Conservation (phyloP, 257 asterid species). For the Ehretia macrophylla region DNA sequence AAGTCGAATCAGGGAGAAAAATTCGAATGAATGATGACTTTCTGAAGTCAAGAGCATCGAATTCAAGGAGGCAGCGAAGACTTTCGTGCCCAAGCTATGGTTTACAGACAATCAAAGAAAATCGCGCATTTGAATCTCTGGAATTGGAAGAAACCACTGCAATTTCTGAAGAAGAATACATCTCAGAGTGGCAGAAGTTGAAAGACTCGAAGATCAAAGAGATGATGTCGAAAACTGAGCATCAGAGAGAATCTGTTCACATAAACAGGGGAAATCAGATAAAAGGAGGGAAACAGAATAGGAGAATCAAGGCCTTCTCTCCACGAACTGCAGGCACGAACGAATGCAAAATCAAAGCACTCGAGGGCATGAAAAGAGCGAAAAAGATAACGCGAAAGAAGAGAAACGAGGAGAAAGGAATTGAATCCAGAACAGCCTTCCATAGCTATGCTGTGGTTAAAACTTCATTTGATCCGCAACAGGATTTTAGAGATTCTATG, state of each 20-base stretch:
- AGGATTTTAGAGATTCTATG: constrained; percentile 86
- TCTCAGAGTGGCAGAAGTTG: too few relatives aligned
- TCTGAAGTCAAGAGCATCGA: constrained; percentile 5
- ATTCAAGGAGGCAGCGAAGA: constrained; percentile 13
- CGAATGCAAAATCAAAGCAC: constrained; percentile 62
- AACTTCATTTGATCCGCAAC: constrained; percentile 53
- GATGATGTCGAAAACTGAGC: constrained; percentile 17
- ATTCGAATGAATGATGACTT: constrained; percentile 11
- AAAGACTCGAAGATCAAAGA: constrained; percentile 18
- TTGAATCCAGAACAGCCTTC: constrained; percentile 26
- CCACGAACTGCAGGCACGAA: constrained; percentile 39
- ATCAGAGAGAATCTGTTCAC: constrained; percentile 23
- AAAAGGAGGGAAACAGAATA: constrained; percentile 30
- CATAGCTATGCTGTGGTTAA: constrained; percentile 66
- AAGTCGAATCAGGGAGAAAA: constrained; percentile 22
- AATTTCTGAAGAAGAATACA: constrained; percentile 25
- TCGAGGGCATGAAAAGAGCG: constrained; percentile 58
- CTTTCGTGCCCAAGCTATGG: constrained; percentile 20
- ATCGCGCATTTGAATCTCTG: constrained; percentile 8
- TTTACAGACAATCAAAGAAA: constrained; percentile 19
- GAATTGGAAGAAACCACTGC: constrained; percentile 19
- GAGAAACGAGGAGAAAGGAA: constrained; percentile 20
- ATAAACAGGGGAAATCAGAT: constrained; percentile 7
- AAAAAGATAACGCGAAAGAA: constrained; percentile 36
- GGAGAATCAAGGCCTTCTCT: constrained; percentile 31